Percentiles rank a stretch among this genome's conserved stretches.
These are phyloP conservation scores for Raffaelea arxii DNA, from an alignment of 2,329 filamentous ascomycete genomes.

Conservation along the genomic window DNA sequence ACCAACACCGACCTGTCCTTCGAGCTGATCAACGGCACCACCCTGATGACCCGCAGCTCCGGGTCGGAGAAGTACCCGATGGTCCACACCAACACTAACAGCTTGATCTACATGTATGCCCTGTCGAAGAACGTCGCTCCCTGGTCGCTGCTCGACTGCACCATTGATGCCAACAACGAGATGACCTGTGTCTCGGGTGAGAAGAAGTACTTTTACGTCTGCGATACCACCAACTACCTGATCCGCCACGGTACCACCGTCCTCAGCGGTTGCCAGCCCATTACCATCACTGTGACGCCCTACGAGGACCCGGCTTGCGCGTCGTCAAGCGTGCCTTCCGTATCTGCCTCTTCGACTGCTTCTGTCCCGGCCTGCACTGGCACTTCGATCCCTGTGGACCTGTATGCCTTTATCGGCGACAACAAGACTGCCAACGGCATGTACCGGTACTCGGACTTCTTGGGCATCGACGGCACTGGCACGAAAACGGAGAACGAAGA, in stretches of 20 bases:
- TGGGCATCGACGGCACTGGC: slow-evolving; percentile 8
- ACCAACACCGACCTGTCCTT: background rate
- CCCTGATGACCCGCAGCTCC: background rate
- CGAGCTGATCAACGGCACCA: background rate
- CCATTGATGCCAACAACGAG: background rate
- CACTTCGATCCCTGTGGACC: background rate
- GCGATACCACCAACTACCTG: slow-evolving; percentile 1
- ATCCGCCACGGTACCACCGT: background rate
- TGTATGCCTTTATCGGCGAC: slow-evolving; percentile 8
- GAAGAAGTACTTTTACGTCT: slow-evolving; percentile 8
- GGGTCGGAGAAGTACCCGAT: slow-evolving; percentile 3
- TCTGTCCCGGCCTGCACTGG: background rate
- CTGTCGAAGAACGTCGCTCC: slow-evolving; percentile 1
- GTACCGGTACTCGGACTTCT: slow-evolving; percentile 12
- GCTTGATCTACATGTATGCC: slow-evolving; percentile 12
- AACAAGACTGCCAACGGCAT: slow-evolving; percentile 4
- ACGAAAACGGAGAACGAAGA: slow-evolving; percentile 1
- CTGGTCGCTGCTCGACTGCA: slow-evolving; percentile 9
- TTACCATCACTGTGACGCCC: background rate
- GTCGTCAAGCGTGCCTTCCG: background rate
- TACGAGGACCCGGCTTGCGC: background rate
- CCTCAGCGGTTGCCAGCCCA: background rate
- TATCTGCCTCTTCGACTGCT: background rate
- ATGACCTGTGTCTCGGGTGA: slow-evolving; percentile 5
- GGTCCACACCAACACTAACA: slow-evolving; percentile 12